A percentile compares a stretch with the other conserved stretches of the same genome.
Conservation (phyloP, 306 rosid genomes). For the Echinosophora koreensis region DNA sequence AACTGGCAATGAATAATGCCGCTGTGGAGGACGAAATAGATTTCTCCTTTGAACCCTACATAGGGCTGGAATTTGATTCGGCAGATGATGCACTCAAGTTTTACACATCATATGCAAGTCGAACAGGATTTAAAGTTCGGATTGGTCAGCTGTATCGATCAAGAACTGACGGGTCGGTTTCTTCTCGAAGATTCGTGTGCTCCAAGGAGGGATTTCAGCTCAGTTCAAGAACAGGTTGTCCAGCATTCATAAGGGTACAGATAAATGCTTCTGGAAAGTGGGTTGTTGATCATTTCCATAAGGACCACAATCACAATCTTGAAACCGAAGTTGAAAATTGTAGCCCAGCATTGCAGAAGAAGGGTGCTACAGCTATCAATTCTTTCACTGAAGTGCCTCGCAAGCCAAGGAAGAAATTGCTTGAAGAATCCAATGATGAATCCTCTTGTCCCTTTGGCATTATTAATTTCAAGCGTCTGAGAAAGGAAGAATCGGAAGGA, state of each 20-base stretch:
- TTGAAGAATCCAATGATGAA: constrained; percentile 55
- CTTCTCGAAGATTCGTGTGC: constrained; percentile 95
- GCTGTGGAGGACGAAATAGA: constrained; percentile 59
- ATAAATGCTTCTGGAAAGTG: constrained; percentile 86
- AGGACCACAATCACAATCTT: constrained; percentile 87
- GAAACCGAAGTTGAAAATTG: constrained; percentile 58
- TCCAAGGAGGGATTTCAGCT: constrained; percentile 96
- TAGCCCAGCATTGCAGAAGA: constrained; percentile 55
- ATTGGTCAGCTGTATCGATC: constrained; percentile 95
- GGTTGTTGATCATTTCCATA: constrained; percentile 83
- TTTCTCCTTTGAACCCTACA: constrained; percentile 68
- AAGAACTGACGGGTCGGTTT: constrained; percentile 84
- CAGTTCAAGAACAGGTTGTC: constrained; percentile 91
- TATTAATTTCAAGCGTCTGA: constrained; percentile 69
- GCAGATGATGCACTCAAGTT: constrained; percentile 82
- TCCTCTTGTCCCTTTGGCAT: constrained; percentile 65
- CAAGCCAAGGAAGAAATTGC: constrained; percentile 66
- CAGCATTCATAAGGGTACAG: constrained; percentile 87
- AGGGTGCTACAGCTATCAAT: constrained; percentile 49
- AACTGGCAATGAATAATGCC: constrained; percentile 59
- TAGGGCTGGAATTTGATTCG: constrained; percentile 81
- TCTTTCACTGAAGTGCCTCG: constrained; percentile 52
- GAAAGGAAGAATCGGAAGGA: constrained; percentile 63
- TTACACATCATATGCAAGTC: constrained; percentile 73
- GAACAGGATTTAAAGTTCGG: constrained; percentile 84